Evolutionary conservation across 2,329 filamentous ascomycete species (phyloP).

Genomic region (Pezicula radicicola): DNA sequence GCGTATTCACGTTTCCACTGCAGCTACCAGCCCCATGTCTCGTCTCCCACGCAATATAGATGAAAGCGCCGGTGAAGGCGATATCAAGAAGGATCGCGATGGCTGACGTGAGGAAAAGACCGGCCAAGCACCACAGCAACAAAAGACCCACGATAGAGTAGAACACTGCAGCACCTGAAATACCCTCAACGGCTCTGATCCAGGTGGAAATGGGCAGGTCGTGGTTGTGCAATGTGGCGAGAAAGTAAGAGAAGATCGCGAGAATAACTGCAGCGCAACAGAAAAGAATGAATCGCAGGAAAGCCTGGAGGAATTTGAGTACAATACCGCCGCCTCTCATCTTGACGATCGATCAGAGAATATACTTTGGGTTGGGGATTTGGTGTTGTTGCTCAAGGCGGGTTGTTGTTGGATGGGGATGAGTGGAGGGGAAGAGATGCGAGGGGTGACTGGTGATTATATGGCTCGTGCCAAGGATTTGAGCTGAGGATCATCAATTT

Average conservation of each 20-base stretch:
- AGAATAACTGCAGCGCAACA: slow-evolving; percentile 71
- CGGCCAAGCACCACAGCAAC: slow-evolving; percentile 76
- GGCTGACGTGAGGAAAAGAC: slow-evolving; percentile 68
- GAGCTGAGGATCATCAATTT: too few species aligned
- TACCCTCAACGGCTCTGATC: slow-evolving; percentile 72
- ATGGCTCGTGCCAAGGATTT: too few species aligned
- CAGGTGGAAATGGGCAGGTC: slow-evolving; percentile 59
- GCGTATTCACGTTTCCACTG: slow-evolving; percentile 59
- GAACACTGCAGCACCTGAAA: slow-evolving; percentile 70
- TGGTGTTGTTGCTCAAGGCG: too few species aligned
- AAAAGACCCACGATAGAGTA: slow-evolving; percentile 73
- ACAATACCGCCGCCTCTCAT: slow-evolving; percentile 60
- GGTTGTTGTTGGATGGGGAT: too few species aligned
- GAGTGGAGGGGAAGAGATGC: too few species aligned
- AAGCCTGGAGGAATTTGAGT: slow-evolving; percentile 67
- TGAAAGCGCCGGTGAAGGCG: slow-evolving; percentile 71
- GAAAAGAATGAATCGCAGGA: slow-evolving; percentile 73
- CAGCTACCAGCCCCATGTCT: slow-evolving; percentile 67
- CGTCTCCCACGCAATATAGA: slow-evolving; percentile 78
- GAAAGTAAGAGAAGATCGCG: slow-evolving; percentile 80
- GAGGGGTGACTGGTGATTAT: too few species aligned
- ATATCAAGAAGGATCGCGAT: slow-evolving; percentile 75
- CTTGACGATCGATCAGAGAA: slow-evolving; percentile 17
- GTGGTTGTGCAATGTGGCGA: slow-evolving; percentile 68
- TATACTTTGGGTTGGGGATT: too few species aligned